Conservation (phyloP, 345 rosid species). For the Pelargonium nanum region DNA sequence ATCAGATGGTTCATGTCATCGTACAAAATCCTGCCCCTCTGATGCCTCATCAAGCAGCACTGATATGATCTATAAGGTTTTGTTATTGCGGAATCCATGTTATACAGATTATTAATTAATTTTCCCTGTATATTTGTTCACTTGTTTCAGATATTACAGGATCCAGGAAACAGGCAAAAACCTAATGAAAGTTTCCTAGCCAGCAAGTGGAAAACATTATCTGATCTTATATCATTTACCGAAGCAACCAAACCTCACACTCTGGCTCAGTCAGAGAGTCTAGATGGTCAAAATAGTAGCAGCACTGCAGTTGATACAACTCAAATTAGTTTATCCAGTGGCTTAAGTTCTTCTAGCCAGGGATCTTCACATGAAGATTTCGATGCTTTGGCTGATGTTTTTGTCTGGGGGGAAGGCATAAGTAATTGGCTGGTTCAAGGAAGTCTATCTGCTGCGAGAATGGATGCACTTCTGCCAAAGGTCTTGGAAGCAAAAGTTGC, state of each 20-base stretch:
- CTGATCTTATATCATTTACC: constrained; percentile 45
- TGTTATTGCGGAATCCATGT: not conserved
- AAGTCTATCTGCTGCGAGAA: constrained; percentile 16
- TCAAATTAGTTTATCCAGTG: constrained; percentile 47
- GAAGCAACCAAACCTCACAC: constrained; percentile 32
- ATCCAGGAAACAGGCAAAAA: not conserved
- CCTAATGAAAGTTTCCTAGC: not conserved
- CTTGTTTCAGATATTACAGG: not conserved
- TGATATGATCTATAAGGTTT: not conserved
- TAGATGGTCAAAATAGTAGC: constrained; percentile 21
- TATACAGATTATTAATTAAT: no score
- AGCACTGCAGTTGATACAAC: constrained; percentile 25
- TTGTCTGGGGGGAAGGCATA: constrained; percentile 41
- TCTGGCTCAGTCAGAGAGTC: constrained; percentile 29
- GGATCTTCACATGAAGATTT: constrained; percentile 32
- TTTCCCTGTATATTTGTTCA: not conserved
- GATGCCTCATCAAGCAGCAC: not conserved
- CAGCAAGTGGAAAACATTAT: constrained; percentile 23
- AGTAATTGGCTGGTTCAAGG: constrained; percentile 19
- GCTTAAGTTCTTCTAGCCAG: constrained; percentile 37
- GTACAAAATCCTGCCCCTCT: not conserved
- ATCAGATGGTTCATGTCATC: not conserved
- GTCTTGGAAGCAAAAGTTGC: constrained; percentile 32
- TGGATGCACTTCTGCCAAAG: constrained; percentile 31
- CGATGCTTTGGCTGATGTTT: constrained; percentile 31